Conservation (phyloP, 805 yeast genomes). For the Saturnispora diversa region DNA sequence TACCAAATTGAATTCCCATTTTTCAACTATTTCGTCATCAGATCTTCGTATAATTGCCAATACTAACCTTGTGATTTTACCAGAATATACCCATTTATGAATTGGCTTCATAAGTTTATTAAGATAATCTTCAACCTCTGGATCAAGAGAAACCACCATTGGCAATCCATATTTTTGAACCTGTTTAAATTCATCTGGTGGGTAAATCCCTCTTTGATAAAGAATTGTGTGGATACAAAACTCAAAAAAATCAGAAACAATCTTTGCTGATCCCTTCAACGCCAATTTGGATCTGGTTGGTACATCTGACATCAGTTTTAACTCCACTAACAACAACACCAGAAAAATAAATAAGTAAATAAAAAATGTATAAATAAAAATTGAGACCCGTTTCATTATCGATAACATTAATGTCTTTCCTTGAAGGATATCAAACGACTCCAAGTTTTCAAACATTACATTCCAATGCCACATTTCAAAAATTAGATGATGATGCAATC, state of each 20-base stretch:
- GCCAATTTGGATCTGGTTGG: constrained; percentile 46
- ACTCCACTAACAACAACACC: too few relatives aligned
- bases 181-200: constrained; percentile 72
- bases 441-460: constrained; percentile 38
- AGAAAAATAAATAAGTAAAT: too few relatives aligned
- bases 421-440: constrained; percentile 16
- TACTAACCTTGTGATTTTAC: constrained; percentile 58
- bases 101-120: constrained; percentile 60
- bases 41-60: constrained; percentile 66
- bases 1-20: constrained; percentile 63
- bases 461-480: constrained; percentile 52
- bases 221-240: constrained; percentile 73
- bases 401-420: constrained; percentile 13
- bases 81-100: constrained; percentile 65
- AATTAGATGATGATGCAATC: constrained; percentile 47
- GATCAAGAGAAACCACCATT: constrained; percentile 63
- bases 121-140: constrained; percentile 66
- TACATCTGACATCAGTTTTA: constrained; percentile 3
- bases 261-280: constrained; percentile 68
- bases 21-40: constrained; percentile 60
- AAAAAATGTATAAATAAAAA: not conserved
- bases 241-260: constrained; percentile 78
- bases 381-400: not conserved
- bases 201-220: constrained; percentile 85
- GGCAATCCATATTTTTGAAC: constrained; percentile 76